These are phyloP conservation scores for Gamsiella multidivaricata DNA, from an alignment of 192 early-diverging fungal genomes.

Conservation along the genomic window DNA sequence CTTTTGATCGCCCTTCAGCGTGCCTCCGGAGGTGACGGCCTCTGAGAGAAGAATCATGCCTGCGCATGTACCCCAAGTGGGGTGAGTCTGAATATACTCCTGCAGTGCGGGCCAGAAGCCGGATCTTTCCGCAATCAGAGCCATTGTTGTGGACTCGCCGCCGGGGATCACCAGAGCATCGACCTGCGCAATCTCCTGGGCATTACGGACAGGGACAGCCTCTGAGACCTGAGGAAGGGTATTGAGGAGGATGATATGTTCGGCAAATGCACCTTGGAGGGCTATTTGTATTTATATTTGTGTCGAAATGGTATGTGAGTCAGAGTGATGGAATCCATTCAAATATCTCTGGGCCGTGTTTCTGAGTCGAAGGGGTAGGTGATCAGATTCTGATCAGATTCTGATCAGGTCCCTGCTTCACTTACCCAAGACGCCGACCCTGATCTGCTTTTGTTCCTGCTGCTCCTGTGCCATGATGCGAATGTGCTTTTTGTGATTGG, in stretches of 20 bases:
- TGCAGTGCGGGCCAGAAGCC: slow-evolving; percentile 83
- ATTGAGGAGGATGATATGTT: slow-evolving; percentile 88
- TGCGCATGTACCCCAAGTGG: slow-evolving; percentile 96
- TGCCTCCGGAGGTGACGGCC: slow-evolving; percentile 65
- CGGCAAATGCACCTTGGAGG: slow-evolving; percentile 96
- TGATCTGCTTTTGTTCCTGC: slow-evolving; percentile 36
- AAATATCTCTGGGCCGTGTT: background rate
- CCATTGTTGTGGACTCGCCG: slow-evolving; percentile 95
- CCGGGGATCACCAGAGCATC: slow-evolving; percentile 96
- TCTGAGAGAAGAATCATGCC: slow-evolving; percentile 94
- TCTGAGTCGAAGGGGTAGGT: too few species aligned
- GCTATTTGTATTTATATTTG: slow-evolving; percentile 56
- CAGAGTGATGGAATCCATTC: background rate
- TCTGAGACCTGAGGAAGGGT: slow-evolving; percentile 69
- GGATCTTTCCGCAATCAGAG: slow-evolving; percentile 88
- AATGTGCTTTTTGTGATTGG: too few species aligned
- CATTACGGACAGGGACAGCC: slow-evolving; percentile 74
- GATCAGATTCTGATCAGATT: background rate
- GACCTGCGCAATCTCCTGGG: slow-evolving; percentile 73
- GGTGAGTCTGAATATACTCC: slow-evolving; percentile 78
- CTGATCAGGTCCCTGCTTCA: background rate
- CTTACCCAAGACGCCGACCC: slow-evolving; percentile 51
- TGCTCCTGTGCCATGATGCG: slow-evolving; percentile 25
- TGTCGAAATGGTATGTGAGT: background rate
- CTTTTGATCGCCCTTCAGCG: slow-evolving; percentile 89